Evolutionary conservation across 106 monocot genomes (phyloP), one percentile per base, ranked within the genome.

Genomic region (Dioscorea zingiberensis): DNA sequence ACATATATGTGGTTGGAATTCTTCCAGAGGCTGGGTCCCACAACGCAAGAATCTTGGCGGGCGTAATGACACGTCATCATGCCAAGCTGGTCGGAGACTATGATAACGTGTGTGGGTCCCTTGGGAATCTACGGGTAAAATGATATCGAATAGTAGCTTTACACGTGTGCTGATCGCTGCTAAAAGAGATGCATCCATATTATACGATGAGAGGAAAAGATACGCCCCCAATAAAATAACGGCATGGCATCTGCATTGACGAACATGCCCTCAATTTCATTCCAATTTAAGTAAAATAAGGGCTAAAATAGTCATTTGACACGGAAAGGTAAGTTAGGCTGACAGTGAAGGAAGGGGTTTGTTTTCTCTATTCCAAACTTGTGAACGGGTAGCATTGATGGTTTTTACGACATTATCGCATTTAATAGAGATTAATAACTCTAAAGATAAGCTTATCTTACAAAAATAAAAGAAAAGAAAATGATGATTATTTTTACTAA

Each of bases 71-170:
- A 69, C 68, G 56, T 58, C 68, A 69, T 24, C 23, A 18, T 44
- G n/a, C 44, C 46, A 0, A 69, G 45, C 68, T 58, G 68, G 56
- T 13, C 13, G 21, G 25, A 45, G 29, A 58, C 58, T 2, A 4
- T 7, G 68, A 69, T 58, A 69, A 25, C 68, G 11, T 69, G 58
- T 4, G 58, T 56, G 58, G 55, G 55, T 21, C 55, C 67, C 67
- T 13, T 32, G 54, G 25, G 51, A 16, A 53, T 53, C 51, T 53
- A 15, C 4, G 19, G 15, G 51, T 3, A 53, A 18, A 5, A 3
- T 23, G 21, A 3, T 24, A 56, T 12, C 56, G 21, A 56, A 23
- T 24, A 2, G 1, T 1, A 24, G 3, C 19, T 19, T 56, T 56
- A 19, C 56, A 56, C 56, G 56, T 56, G 56, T 1, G 6, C 22